A percentile compares a stretch with the other conserved stretches of the same genome.
Conservation (phyloP, 257 asterid species). For the Anisodus tanguticus region DNA sequence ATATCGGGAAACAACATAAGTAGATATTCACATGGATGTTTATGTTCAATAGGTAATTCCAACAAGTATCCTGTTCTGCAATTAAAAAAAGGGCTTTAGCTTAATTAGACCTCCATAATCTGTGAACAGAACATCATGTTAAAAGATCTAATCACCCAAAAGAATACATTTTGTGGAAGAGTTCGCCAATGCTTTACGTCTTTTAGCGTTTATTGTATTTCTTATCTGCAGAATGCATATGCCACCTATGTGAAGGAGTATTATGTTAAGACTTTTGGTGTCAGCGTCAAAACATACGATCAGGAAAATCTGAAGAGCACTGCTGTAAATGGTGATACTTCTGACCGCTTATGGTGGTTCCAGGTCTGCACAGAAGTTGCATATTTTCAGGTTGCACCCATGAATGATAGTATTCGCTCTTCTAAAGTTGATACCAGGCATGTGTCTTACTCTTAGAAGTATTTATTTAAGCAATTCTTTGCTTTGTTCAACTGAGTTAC, state of each 20-base stretch:
- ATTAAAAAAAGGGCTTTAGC: not conserved
- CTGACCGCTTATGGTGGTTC: constrained; percentile 98
- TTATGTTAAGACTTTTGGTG: constrained; percentile 57
- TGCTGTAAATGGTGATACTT: constrained; percentile 43
- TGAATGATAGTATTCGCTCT: constrained; percentile 91
- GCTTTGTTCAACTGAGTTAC: not conserved
- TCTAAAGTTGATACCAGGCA: constrained; percentile 75
- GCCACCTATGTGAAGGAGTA: constrained; percentile 76
- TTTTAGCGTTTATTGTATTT: constrained; percentile 29
- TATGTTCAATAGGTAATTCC: constrained; percentile 1
- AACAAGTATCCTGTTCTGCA: not conserved
- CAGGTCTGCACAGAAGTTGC: constrained; percentile 99
- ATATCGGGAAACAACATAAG: not conserved
- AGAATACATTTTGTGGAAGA: not conserved
- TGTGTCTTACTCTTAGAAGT: constrained; percentile 30
- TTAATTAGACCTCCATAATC: not conserved
- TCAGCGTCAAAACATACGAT: constrained; percentile 62
- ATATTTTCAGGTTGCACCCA: constrained; percentile 94
- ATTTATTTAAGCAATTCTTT: not conserved
- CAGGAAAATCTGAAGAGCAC: constrained; percentile 71
- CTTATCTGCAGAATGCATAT: constrained; percentile 77
- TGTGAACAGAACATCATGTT: not conserved
- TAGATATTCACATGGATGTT: not conserved
- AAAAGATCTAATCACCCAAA: not conserved
- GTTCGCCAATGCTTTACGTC: not conserved